Evolutionary conservation across 768 basidiomycete species (phyloP).

Genomic region (Phanerochaete sordida): DNA sequence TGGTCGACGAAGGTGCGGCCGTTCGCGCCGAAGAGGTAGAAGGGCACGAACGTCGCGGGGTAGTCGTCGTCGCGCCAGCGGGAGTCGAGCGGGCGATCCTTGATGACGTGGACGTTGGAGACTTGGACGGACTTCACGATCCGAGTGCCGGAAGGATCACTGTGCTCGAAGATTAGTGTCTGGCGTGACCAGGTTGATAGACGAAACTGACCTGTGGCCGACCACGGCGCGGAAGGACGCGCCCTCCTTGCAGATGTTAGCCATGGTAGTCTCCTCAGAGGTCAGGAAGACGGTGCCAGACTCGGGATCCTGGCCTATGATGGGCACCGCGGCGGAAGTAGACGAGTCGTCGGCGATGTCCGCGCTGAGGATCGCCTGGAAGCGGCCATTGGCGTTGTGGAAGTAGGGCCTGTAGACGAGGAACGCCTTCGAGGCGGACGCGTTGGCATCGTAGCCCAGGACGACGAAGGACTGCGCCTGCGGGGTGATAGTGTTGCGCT

Average conservation of each 20-base stretch:
- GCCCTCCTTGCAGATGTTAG: neutral
- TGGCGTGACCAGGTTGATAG: neutral
- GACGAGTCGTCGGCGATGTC: slow-evolving; percentile 20
- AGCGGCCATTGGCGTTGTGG: slow-evolving; percentile 32
- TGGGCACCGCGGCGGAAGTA: slow-evolving; percentile 10
- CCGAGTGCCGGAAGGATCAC: neutral
- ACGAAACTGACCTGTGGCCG: neutral
- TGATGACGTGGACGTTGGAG: slow-evolving; percentile 29
- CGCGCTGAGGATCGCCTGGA: slow-evolving; percentile 35
- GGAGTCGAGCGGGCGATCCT: slow-evolving; percentile 27
- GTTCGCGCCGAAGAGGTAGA: slow-evolving; percentile 37
- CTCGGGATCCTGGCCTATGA: slow-evolving; percentile 8
- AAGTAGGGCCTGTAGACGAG: slow-evolving; percentile 20
- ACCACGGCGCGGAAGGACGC: slow-evolving; percentile 12
- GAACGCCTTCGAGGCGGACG: slow-evolving; percentile 28
- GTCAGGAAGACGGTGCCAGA: slow-evolving; percentile 16
- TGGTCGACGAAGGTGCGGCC: slow-evolving; percentile 31
- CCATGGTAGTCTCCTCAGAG: neutral
- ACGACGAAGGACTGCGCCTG: slow-evolving; percentile 34
- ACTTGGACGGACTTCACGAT: slow-evolving; percentile 12
- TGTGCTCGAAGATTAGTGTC: neutral
- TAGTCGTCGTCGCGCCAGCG: slow-evolving; percentile 29
- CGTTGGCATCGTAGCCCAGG: slow-evolving; percentile 30
- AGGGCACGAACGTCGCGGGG: slow-evolving; percentile 28
- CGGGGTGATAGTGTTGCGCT: slow-evolving; percentile 31